Percentiles rank a stretch among this genome's conserved stretches.
Evolutionary conservation across 148 eudicot genomes (phyloP).

Genomic region (Chenopodium formosanum): DNA sequence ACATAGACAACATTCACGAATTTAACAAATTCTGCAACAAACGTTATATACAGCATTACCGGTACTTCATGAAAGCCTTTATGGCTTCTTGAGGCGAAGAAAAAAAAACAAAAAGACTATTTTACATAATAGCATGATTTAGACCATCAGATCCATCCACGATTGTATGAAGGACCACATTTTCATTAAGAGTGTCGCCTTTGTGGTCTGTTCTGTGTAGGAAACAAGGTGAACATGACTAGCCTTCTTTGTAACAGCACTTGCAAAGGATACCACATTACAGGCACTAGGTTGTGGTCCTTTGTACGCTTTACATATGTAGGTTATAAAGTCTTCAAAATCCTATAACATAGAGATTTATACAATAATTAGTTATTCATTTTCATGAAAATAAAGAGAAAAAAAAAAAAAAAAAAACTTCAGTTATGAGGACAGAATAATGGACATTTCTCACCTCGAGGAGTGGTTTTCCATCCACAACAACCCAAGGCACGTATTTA

Average conservation of each 20-base stretch:
- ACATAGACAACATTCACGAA: background rate
- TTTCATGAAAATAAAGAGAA: background rate
- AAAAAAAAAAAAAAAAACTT: too few species aligned
- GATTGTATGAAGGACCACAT: constrained; percentile 28
- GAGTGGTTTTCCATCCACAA: constrained; percentile 75
- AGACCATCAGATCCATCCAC: constrained; percentile 26
- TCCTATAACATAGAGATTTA: constrained; percentile 41
- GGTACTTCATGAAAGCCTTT: background rate
- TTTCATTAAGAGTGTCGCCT: constrained; percentile 17
- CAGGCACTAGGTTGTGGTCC: constrained; percentile 62
- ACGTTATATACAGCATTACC: background rate
- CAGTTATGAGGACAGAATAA: background rate
- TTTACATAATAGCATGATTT: constrained; percentile 25
- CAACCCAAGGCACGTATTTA: constrained; percentile 83
- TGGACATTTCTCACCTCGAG: constrained; percentile 50
- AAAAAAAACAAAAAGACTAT: too few species aligned
- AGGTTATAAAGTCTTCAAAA: constrained; percentile 52
- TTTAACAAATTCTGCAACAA: background rate
- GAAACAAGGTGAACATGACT: constrained; percentile 28
- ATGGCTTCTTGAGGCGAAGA: background rate
- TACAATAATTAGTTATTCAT: background rate
- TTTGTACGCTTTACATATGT: constrained; percentile 70
- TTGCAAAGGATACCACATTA: constrained; percentile 25
- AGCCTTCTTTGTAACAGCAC: constrained; percentile 20
- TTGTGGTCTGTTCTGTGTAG: constrained; percentile 24